These are phyloP conservation scores for Haplosporangium sp. DNA, from an alignment of 371 early-diverging fungal species.

Conservation along the genomic window DNA sequence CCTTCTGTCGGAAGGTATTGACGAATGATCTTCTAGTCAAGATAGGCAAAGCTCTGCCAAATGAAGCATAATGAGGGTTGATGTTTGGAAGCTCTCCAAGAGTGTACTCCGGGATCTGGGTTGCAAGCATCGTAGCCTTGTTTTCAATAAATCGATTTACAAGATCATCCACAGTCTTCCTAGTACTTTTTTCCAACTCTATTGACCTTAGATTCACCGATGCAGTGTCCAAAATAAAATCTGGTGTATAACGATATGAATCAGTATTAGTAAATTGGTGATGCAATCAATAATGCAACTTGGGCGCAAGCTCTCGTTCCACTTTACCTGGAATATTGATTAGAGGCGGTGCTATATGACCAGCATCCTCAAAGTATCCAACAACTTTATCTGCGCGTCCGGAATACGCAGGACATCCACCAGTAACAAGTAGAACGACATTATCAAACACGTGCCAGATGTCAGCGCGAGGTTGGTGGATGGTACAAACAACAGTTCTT, in stretches of 20 bases:
- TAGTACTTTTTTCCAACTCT: conserved; percentile 31
- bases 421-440: conserved; percentile 44
- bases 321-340: conserved; percentile 50
- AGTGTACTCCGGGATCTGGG: conserved; percentile 16
- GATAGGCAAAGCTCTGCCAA: conserved; percentile 43
- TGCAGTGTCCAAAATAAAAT: conserved; percentile 51
- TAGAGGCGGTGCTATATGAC: conserved; percentile 38
- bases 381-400: conserved; percentile 54
- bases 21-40: conserved; percentile 36
- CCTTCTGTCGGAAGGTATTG: conserved; percentile 53
- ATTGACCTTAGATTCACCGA: conserved; percentile 39
- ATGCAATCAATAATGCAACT: neutral
- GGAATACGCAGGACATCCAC: conserved; percentile 47
- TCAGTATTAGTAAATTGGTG: neutral
- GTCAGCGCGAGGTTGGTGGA: conserved; percentile 52
- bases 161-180: conserved; percentile 28
- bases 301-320: neutral
- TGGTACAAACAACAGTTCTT: conserved; percentile 48
- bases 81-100: conserved; percentile 30
- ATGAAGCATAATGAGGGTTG: conserved; percentile 37
- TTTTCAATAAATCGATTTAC: conserved; percentile 32
- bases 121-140: conserved; percentile 37
- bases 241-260: neutral
- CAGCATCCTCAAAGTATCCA: conserved; percentile 52
- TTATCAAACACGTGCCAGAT: conserved; percentile 57